Evolutionary conservation across 2,329 filamentous ascomycete genomes (phyloP).

Genomic region (Aureobasidium mangrovei): DNA sequence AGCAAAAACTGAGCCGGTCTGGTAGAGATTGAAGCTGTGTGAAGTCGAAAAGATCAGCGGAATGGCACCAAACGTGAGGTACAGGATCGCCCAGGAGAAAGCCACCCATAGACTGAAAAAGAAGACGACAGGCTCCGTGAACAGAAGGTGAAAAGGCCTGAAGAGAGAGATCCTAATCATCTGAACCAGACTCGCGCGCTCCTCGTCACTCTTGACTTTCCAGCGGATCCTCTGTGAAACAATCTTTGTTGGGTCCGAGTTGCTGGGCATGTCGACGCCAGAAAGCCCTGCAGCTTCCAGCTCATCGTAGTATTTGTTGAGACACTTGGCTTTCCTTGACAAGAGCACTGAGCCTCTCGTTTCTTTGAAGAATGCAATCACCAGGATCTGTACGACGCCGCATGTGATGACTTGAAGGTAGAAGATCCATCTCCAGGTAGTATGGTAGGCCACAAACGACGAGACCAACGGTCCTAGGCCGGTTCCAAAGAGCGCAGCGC

Average conservation of each 20-base stretch:
- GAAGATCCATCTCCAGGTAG: slow-evolving; percentile 76
- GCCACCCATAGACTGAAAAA: slow-evolving; percentile 85
- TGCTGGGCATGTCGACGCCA: slow-evolving; percentile 41
- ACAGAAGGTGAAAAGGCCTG: slow-evolving; percentile 67
- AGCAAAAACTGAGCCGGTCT: slow-evolving; percentile 64
- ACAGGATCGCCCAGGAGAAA: slow-evolving; percentile 84
- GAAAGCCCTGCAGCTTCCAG: slow-evolving; percentile 57
- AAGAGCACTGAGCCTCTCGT: slow-evolving; percentile 74
- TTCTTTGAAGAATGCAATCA: slow-evolving; percentile 67
- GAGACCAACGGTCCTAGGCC: slow-evolving; percentile 67
- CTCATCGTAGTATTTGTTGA: slow-evolving; percentile 73
- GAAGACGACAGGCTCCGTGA: slow-evolving; percentile 71
- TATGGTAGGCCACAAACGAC: slow-evolving; percentile 49
- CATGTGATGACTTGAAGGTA: slow-evolving; percentile 72
- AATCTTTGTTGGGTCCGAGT: slow-evolving; percentile 20
- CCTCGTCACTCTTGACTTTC: slow-evolving; percentile 71
- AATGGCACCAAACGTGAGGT: slow-evolving; percentile 73
- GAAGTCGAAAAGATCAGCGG: slow-evolving; percentile 65
- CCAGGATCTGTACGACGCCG: slow-evolving; percentile 52
- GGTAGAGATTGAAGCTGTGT: slow-evolving; percentile 58
- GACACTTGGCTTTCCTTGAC: slow-evolving; percentile 58
- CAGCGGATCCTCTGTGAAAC: slow-evolving; percentile 57
- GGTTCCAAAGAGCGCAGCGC: slow-evolving; percentile 66
- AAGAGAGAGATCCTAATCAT: slow-evolving; percentile 68
- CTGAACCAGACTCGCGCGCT: slow-evolving; percentile 55